Percentiles rank a stretch among this genome's conserved stretches.
Evolutionary conservation across 208 protist species (phyloP).

Genomic region (Trypanosoma boissoni): DNA sequence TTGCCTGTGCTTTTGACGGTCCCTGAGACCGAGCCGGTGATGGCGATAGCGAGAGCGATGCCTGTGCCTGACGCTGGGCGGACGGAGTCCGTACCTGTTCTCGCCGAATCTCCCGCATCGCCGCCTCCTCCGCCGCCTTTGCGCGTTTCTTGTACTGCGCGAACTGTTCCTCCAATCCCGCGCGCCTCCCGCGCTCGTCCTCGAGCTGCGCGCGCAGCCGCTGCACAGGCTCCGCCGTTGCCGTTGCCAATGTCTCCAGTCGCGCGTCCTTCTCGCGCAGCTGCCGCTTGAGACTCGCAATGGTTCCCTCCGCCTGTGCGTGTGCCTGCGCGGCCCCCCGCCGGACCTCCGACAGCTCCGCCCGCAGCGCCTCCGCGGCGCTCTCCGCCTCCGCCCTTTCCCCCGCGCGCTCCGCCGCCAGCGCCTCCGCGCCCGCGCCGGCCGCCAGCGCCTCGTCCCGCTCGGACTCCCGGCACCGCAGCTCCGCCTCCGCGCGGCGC

Average conservation of each 20-base stretch:
- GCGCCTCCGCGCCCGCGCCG: constrained; percentile 39
- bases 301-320: constrained; percentile 48
- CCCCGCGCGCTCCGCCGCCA: constrained; percentile 45
- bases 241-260: constrained; percentile 63
- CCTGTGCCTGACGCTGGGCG: background rate
- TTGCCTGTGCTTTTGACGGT: constrained; percentile 4
- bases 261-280: constrained; percentile 76
- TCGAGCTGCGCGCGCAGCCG: constrained; percentile 78
- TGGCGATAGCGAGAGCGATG: background rate
- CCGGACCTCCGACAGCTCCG: constrained; percentile 46
- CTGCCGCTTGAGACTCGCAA: constrained; percentile 71
- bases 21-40: constrained; percentile 5
- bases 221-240: constrained; percentile 62
- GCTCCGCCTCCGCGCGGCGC: constrained; percentile 37
- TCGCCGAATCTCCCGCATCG: constrained; percentile 62
- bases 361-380: constrained; percentile 38
- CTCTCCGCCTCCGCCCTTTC: constrained; percentile 47
- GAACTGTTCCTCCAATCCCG: constrained; percentile 71
- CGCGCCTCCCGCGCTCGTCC: constrained; percentile 74
- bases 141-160: constrained; percentile 56
- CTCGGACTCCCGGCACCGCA: constrained; percentile 12
- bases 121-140: constrained; percentile 81
- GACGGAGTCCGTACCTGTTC: constrained; percentile 63
- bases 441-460: constrained; percentile 31
- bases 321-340: constrained; percentile 40